Base-by-base conservation (phyloP, 768 basidiomycete species). In the Exsudoporus frostii region DNA sequence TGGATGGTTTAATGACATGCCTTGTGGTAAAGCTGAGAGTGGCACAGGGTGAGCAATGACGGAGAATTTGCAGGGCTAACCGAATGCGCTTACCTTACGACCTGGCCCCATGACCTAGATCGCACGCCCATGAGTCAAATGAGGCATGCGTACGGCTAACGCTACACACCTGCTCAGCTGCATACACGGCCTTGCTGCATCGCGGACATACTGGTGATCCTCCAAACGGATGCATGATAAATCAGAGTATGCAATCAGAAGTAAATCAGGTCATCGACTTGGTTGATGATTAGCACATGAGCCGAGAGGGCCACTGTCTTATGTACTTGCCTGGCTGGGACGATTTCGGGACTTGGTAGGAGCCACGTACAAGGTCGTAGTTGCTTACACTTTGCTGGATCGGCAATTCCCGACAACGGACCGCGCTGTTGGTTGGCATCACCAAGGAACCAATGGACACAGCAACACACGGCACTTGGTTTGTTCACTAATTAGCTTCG, bases 41-140 rank as follows among this genome's bases (percentile, higher is more conserved):
- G 40, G 33, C 41, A 14, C n/a, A 22, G 47, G 39, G 39, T 54
- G 49, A 56, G 40, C 29, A 51, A 25, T 15, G 33, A 56, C 15
- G 14, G 45, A 34, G 41, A 56, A 43, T 46, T 25, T 43, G 49
- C 33, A 36, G 30, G 24, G 32, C 24, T 30, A 41, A 43, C 33
- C 39, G 47, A 51, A 54, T 53, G 53, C 27, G 58, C 80, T 63
- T 65, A 91, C 92, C 82, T 88, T 92, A 66, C 92, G 81, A 22
- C 88, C 92, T 48, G 92, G 92, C 19, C 92, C 92, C 76, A 94
- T 83, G 29, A 81, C 82, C 88, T 91, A 60, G 52, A 48, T 56
- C 54, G 62, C 43, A 61, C 6, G 38, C 14, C 29, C 8, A 55
- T 56, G 36, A 53, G 45, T 48, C 22, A 17, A 49, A 37, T 42